Evolutionary conservation across 202 grass and related monocot species (phyloP), one percentile per base, ranked within the genome.

Genomic region (Saccharum hybrid): DNA sequence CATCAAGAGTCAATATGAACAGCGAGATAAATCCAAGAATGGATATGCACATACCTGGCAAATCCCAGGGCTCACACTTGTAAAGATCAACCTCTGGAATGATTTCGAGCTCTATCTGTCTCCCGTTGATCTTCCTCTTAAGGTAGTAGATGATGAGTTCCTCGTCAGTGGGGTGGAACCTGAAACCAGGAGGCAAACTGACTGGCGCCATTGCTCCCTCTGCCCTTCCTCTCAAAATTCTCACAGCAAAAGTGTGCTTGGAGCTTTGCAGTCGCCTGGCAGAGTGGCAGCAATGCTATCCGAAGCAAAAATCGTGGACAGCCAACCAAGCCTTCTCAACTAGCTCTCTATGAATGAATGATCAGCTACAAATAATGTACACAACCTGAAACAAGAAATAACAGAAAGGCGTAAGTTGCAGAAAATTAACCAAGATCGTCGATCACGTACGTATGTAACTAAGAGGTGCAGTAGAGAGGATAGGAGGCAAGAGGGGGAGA

Each of bases 41-140:
- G 68, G 68, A 77, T 30, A 56, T 56, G 14, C 46, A 88, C 22
- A 49, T 88, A 97, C 95, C 95, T 66, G 95, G 95, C n/a, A 98
- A 83, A 84, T 98, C 96, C 95, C 96, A 98, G 0, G 96, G 96
- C 65, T 98, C 96, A 10, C 96, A 98, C 86, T 98, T 98, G 93
- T 98, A 98, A n/a, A 98, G 93, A 92, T 98, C 96, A 33, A 98
- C 96, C 82, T 98, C 96, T 0, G 89, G 96, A 63, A 98, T 98
- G 77, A 98, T 94, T 74, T 98, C 96, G 46, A 98, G 82, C 76
- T 98, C 96, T 59, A 98, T 95, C 41, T 94, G 84, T 30, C 78
- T 80, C 33, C 96, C 81, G 2, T 98, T 98, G 76, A 98, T 98
- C 87, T 98, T 95, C 78, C 87, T 92, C 85, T 95, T 98, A 60